Percentiles rank a stretch among this genome's conserved stretches.
phyloP scores from a whole-genome alignment of 2,329 filamentous ascomycete genomes.

The Aspergillus sp. region DNA sequence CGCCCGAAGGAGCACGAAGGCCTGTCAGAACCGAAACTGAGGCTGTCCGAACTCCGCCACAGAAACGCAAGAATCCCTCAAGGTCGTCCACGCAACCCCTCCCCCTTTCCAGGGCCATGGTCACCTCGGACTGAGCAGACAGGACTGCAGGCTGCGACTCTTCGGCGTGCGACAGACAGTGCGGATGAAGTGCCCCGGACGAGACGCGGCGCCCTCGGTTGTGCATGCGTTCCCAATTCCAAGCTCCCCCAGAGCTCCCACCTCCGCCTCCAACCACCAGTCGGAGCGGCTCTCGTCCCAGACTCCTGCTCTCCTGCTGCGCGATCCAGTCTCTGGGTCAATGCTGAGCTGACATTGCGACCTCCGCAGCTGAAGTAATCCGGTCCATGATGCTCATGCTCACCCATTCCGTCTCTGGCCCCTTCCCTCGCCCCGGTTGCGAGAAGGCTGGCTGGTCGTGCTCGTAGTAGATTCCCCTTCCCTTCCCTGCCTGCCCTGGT shows the following conservation, averaged over 20 bases:
- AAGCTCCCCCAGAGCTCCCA: constrained; percentile 5
- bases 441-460: constrained; percentile 3
- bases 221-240: neutral
- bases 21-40: neutral
- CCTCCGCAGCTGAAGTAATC: constrained; percentile 57
- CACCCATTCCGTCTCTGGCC: constrained; percentile 48
- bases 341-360: constrained; percentile 10
- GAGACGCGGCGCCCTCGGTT: neutral
- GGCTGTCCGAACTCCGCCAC: constrained; percentile 5
- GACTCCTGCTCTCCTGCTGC: constrained; percentile 7
- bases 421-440: constrained; percentile 32
- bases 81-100: neutral
- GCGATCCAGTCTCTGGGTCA: constrained; percentile 20
- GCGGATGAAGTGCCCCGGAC: neutral
- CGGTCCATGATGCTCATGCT: constrained; percentile 12
- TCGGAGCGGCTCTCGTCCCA: constrained; percentile 6
- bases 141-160: neutral
- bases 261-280: constrained; percentile 6
- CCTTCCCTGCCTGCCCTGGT: constrained; percentile 23
- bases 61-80: neutral
- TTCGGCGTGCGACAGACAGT: neutral
- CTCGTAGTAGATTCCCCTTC: constrained; percentile 12
- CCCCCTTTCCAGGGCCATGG: constrained; percentile 8
- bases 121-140: neutral
- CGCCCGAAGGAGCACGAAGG: neutral